Conservation (phyloP, 139 green algal species). For the Chlamydomonas sphaeroides region DNA sequence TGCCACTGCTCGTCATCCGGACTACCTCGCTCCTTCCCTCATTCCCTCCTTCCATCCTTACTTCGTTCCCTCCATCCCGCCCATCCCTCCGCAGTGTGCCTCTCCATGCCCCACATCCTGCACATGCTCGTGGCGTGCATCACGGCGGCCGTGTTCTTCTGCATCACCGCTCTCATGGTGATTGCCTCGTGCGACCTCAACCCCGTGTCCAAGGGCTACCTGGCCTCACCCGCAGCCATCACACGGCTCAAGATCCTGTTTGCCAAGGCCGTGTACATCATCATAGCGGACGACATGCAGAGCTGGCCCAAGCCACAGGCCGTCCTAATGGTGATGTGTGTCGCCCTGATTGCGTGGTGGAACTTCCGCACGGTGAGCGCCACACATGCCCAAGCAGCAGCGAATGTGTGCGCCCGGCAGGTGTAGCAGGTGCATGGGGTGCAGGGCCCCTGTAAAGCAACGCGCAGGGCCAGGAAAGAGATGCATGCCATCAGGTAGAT, state of each 20-base stretch:
- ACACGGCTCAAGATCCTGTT: conserved; percentile 31
- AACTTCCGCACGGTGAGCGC: too few relatives aligned
- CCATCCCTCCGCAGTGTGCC: conserved; percentile 45
- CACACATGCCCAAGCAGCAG: too few relatives aligned
- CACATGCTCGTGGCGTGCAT: conserved; percentile 26
- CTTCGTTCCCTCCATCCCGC: too few relatives aligned
- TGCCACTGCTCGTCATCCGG: too few relatives aligned
- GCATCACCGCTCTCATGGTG: conserved; percentile 31
- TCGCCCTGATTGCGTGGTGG: neutral
- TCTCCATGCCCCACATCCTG: conserved; percentile 46
- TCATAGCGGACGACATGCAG: neutral
- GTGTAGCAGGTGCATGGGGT: too few relatives aligned
- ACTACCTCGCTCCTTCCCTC: neutral
- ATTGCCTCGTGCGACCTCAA: conserved; percentile 31
- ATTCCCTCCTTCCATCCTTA: too few relatives aligned
- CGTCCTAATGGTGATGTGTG: neutral
- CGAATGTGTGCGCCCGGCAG: too few relatives aligned
- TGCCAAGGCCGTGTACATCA: conserved; percentile 27
- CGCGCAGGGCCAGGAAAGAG: too few relatives aligned
- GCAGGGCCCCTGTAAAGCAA: too few relatives aligned
- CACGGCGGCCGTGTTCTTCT: neutral
- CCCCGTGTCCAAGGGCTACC: conserved; percentile 18
- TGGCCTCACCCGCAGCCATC: conserved; percentile 20
- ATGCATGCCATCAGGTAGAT: too few relatives aligned
- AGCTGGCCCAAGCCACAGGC: neutral